These are phyloP conservation scores for Paraglomus occultum DNA, from an alignment of 192 early-diverging fungal genomes.

Conservation along the genomic window DNA sequence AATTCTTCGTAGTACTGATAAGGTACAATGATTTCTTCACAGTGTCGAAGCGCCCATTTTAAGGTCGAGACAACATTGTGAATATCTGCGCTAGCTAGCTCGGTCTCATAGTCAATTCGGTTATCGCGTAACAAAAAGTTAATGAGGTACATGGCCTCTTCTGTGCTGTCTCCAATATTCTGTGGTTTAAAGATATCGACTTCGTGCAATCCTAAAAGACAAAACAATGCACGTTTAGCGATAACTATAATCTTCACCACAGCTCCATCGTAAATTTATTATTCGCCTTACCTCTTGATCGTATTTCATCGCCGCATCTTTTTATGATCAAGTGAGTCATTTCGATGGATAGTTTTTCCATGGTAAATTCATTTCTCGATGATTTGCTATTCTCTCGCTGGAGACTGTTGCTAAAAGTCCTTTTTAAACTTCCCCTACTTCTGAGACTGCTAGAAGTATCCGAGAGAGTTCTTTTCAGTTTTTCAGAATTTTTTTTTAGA, in stretches of 20 bases:
- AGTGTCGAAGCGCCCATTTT: constrained; percentile 28
- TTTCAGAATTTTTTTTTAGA: no score
- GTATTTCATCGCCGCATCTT: constrained; percentile 20
- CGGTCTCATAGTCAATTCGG: constrained; percentile 16
- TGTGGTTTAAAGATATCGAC: constrained; percentile 29
- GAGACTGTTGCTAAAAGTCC: no score
- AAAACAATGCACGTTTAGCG: background rate
- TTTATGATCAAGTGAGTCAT: constrained; percentile 20
- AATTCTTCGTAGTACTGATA: constrained; percentile 24
- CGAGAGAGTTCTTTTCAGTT: no score
- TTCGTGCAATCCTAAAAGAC: constrained; percentile 15
- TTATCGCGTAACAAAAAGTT: constrained; percentile 24
- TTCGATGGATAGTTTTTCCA: constrained; percentile 5
- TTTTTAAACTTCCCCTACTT: no score
- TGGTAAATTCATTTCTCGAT: no score
- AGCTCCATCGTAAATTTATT: background rate
- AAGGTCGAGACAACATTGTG: constrained; percentile 25
- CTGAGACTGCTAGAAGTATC: no score
- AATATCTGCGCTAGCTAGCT: constrained; percentile 16
- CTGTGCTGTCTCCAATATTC: constrained; percentile 13
- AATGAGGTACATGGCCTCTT: constrained; percentile 16
- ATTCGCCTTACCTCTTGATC: constrained; percentile 6
- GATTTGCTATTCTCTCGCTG: no score
- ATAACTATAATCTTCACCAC: background rate
- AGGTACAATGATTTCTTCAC: constrained; percentile 12